These are phyloP conservation scores for Insectozyma bohioensis DNA, from an alignment of 1,139 yeast species.

Conservation along the genomic window DNA sequence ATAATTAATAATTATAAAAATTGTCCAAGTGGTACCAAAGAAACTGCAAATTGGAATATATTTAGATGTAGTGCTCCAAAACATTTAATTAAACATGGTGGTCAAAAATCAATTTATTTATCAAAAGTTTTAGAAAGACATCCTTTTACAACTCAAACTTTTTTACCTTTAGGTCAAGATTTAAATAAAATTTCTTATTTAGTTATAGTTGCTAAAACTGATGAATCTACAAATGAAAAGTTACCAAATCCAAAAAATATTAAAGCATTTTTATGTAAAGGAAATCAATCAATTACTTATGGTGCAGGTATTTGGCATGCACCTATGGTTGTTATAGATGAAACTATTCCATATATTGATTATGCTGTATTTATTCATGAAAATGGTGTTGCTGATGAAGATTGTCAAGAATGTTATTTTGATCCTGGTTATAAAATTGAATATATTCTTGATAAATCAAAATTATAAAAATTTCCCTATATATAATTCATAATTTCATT, in stretches of 20 bases:
- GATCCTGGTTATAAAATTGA: conserved; percentile 56
- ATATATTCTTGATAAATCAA: conserved; percentile 19
- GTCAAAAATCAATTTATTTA: conserved; percentile 36
- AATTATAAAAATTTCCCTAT: conserved; percentile 19
- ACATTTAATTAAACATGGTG: conserved; percentile 44
- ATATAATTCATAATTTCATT: conserved; percentile 40
- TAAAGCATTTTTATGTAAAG: conserved; percentile 71
- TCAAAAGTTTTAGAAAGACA: conserved; percentile 84
- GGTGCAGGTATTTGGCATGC: conserved; percentile 79
- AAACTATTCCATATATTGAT: conserved; percentile 54
- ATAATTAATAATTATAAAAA: conserved; percentile 50
- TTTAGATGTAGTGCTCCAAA: conserved; percentile 79
- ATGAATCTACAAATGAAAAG: conserved; percentile 30
- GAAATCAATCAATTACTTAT: conserved; percentile 87
- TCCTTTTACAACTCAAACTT: conserved; percentile 88
- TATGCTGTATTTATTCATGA: conserved; percentile 87
- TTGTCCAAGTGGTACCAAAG: conserved; percentile 46
- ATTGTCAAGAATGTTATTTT: conserved; percentile 76
- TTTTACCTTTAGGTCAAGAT: conserved; percentile 79
- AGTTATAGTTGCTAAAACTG: conserved; percentile 76
- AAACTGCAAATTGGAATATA: conserved; percentile 75
- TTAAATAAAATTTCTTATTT: conserved; percentile 54
- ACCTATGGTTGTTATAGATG: conserved; percentile 81
- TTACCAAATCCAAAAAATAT: conserved; percentile 63
- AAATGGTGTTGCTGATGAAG: conserved; percentile 75